Evolutionary conservation across 768 basidiomycete genomes (phyloP), one percentile per base, ranked within the genome.

Genomic region (Tylopilus subfusipes): DNA sequence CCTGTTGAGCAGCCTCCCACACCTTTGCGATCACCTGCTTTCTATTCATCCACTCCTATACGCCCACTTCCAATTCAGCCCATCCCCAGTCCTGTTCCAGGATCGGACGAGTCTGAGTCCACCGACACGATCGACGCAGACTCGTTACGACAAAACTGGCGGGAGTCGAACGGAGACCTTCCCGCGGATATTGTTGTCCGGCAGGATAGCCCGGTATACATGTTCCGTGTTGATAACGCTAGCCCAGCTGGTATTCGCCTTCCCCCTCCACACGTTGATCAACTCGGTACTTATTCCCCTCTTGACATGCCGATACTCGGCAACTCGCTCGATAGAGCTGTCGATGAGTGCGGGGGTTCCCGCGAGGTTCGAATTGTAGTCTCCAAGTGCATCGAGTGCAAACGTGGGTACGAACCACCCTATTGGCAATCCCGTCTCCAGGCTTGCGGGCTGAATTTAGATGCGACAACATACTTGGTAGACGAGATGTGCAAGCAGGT

Each of bases 401-500:
- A 57, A 6, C 53, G 27, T 19, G 69, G 66, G 3, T 70, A 66
- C 25, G 69, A 72, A 13, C 62, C 61, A 19, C 50, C 60, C 2
- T 66, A 68, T 50, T 70, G 69, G 69, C 55, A 64, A 29, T 47
- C 48, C 6, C 59, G 60, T 12, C 63, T 70, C 25, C 58, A 55
- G 50, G 60, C 60, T 14, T 66, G 59, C 27, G 60, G 61, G 21
- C 29, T 70, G 46, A 57, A 55, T 22, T 25, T 44, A 3, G 59
- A 59, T 12, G 57, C 58, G 3, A 56, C 56, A 7, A 55, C 43
- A 18, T 53, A 53, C 22, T 44, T 70, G 47, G 53, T 72, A 25
- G 56, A 61, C 21, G 68, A 63, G 50, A 72, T 70, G 68, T 63
- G 54, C 34, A 55, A 52, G 16, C 57, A 70, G 14, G 58, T 62